Evolutionary conservation across 345 rosid genomes (phyloP), one percentile per base, ranked within the genome.

Genomic region (Hibiscus syriacus): DNA sequence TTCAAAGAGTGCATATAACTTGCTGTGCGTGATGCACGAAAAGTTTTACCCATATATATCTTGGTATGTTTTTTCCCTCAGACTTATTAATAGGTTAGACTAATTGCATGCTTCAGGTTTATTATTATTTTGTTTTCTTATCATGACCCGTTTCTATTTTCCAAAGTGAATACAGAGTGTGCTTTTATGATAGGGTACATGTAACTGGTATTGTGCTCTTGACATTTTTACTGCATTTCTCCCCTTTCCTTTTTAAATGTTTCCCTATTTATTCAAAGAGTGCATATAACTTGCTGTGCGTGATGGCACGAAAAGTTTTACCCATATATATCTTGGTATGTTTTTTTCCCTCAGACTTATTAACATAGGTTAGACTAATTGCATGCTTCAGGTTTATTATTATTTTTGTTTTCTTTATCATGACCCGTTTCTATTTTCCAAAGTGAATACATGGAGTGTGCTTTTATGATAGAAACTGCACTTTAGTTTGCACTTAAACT

Each of bases 281-380:
- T 65, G 36, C 38, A 43, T 43, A 26, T 36, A 29, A 39, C 12
- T 2, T 3, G 27, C 26, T 59, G 11, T 59, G 11, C 9, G 36
- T 34, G 5, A 11, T 34, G 46, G 2, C 66, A 12, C 20, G 29
- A 38, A 41, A n/a, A 36, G 5, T 10, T 36, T 60, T 60, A 60
- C 65, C 29, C 26, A 60, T 60, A n/a, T n/a, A n/a, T n/a, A 20
- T 60, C n/a, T 59, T 59, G 64, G 16, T 58, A 32, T 36, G 3
- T 17, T 32, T 22, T 5, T 13, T 22, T n/a, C n/a, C 22, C 20
- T 43, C 16, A 60, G 20, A 10, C 48, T 63, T 63, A 6, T 41
- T 63, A 36, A 23, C 8, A n/a, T 13, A 25, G 68, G 54, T 64
- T 45, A 25, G 38, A 23, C 50, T 41, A 41, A 23, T 62, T 62